Conservation (phyloP, 1,284 basidiomycete species). For the Polyporus tsugae region DNA sequence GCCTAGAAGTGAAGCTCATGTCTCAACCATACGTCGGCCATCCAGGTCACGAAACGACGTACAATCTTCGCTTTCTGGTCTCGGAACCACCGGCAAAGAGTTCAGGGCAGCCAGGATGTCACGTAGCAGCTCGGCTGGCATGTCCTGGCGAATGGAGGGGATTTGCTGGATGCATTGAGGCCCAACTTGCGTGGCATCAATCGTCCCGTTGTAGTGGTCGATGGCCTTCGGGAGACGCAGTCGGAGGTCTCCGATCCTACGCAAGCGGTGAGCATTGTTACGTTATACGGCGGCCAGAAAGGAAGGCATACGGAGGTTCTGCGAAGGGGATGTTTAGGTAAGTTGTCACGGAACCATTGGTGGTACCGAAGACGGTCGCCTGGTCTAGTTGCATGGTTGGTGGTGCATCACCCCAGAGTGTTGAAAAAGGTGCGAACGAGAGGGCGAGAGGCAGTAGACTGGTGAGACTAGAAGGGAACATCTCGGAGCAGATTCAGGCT, state of each 20-base stretch:
- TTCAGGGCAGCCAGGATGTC: background rate
- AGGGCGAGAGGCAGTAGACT: background rate
- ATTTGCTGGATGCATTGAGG: background rate
- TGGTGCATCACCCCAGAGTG: background rate
- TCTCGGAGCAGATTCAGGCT: background rate
- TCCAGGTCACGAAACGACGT: background rate
- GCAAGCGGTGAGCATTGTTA: too few relatives aligned
- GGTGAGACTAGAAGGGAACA: background rate
- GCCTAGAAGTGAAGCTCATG: constrained; percentile 38
- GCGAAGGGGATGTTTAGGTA: constrained; percentile 4
- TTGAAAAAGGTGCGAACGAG: background rate
- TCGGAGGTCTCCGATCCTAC: background rate
- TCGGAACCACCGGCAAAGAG: background rate
- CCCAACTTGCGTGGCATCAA: background rate
- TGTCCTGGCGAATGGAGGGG: background rate
- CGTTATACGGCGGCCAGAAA: background rate
- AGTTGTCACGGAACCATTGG: background rate
- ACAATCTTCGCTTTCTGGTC: background rate
- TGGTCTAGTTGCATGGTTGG: background rate
- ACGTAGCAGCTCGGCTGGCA: background rate
- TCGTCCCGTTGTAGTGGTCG: background rate
- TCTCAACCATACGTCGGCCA: background rate
- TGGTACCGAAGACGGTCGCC: background rate
- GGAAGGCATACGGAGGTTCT: background rate
- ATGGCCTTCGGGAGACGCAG: background rate